Evolutionary conservation across 208 protist genomes (phyloP), one percentile per base, ranked within the genome.

Genomic region (Trichomonas tenax): DNA sequence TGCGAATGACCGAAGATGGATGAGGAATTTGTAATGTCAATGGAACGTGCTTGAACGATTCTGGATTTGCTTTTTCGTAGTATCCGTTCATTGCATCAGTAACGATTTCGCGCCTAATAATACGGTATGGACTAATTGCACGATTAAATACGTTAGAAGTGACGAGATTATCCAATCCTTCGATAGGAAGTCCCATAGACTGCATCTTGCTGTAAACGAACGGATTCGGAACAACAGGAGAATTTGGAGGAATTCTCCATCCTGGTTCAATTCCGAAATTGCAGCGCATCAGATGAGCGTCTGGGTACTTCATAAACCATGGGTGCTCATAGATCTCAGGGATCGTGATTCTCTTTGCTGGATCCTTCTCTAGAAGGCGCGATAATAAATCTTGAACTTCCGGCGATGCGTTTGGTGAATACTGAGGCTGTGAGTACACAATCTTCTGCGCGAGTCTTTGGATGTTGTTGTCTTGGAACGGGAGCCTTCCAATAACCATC

Each of bases 351-450:
- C 98, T 90, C 63, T 98, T 97, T 26, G 98, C 95, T 31, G 98
- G 98, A 96, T 98, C 98, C 31, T 98, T 98, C 21, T 98, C 96
- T 10, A 99, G 97, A 98, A 98, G 98, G 31, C 96, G 96, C n/a
- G 96, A 96, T 63, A 98, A 98, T 49, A 98, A 96, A 96, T 97
- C 96, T 46, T 82, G 34, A 84, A 44, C 34, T 44, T 44, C 36
- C 10, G 34, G 81, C 36, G 26, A 36, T 15, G 36, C 34, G 17
- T 84, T 41, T 84, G 26, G 34, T 23, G 81, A 40, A 41, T 41
- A 84, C 34, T 44, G 34, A 41, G 81, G 81, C 34, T 84, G 81
- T 1, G 34, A 84, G 11, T 44, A 40, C 0, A 84, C 81, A 17
- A 84, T 84, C 34, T 41, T 36, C 11, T 84, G 26, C 8, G 36